phyloP scores from a whole-genome alignment of 495 filamentous ascomycete genomes.

The Talaromyces wortmannii region DNA sequence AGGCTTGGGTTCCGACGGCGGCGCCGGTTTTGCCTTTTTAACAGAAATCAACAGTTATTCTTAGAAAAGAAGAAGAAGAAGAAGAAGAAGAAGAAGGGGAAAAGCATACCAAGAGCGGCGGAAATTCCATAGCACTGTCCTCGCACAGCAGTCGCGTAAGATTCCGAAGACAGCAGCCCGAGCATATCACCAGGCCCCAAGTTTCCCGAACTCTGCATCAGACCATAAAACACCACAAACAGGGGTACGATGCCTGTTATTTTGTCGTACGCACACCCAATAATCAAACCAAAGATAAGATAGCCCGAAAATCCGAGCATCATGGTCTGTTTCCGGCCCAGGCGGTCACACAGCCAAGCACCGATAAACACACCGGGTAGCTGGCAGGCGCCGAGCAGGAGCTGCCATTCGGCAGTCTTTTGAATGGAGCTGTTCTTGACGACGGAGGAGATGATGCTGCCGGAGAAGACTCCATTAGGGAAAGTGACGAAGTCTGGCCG shows the following conservation, averaged over 20 bases:
- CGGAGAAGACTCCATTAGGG: slow-evolving; percentile 44
- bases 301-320: slow-evolving; percentile 49
- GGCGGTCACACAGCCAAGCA: slow-evolving; percentile 34
- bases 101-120: slow-evolving; percentile 31
- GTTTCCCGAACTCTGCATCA: slow-evolving; percentile 46
- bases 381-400: slow-evolving; percentile 37
- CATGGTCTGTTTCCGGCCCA: slow-evolving; percentile 46
- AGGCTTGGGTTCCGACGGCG: slow-evolving; percentile 45
- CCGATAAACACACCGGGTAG: slow-evolving; percentile 46
- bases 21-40: slow-evolving; percentile 35
- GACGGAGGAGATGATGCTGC: slow-evolving; percentile 38
- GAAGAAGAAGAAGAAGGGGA: neutral
- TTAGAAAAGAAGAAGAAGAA: neutral
- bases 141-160: slow-evolving; percentile 42
- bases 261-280: slow-evolving; percentile 39
- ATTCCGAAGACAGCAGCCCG: slow-evolving; percentile 41
- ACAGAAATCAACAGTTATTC: neutral
- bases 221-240: slow-evolving; percentile 48
- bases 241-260: slow-evolving; percentile 43
- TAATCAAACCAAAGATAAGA: slow-evolving; percentile 44
- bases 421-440: slow-evolving; percentile 27
- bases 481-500: slow-evolving; percentile 29
- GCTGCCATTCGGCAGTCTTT: slow-evolving; percentile 40
- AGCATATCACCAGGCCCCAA: slow-evolving; percentile 46
- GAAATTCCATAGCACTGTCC: slow-evolving; percentile 46